Evolutionary conservation across 495 filamentous ascomycete species (phyloP).

Genomic region (Penicillium turbatum): DNA sequence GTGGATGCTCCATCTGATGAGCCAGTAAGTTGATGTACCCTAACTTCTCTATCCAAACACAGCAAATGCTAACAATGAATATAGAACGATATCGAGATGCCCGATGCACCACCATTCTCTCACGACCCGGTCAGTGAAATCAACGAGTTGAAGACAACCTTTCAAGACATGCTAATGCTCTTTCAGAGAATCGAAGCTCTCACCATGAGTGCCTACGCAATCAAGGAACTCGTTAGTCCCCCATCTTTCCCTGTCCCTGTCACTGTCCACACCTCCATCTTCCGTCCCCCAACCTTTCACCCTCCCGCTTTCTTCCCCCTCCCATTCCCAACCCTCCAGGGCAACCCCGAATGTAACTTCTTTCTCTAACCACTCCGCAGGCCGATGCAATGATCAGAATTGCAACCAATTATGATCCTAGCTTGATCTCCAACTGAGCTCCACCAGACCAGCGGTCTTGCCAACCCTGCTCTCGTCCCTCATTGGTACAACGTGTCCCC

Average conservation of each 20-base stretch:
- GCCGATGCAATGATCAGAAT: background rate
- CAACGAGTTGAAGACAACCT: background rate
- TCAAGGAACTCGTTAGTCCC: background rate
- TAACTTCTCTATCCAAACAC: background rate
- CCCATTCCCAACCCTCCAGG: background rate
- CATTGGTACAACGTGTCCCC: background rate
- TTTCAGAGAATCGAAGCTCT: background rate
- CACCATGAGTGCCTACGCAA: background rate
- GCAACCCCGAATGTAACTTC: background rate
- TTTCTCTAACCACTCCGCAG: background rate
- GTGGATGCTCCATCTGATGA: slow-evolving; percentile 1
- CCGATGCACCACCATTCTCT: slow-evolving; percentile 3
- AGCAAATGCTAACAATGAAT: background rate
- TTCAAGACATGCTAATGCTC: background rate
- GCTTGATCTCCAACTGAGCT: background rate
- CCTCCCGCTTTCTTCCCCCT: background rate
- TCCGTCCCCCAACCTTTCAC: background rate
- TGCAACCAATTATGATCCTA: background rate
- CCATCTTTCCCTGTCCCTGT: background rate
- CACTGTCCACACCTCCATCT: background rate
- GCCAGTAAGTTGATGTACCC: background rate
- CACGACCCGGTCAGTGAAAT: background rate
- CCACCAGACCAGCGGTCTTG: background rate
- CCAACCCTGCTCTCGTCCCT: background rate
- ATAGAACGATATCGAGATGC: slow-evolving; percentile 10